These are phyloP conservation scores for Pestalotiopsis sp. DNA, from an alignment of 2,329 filamentous ascomycete species.

Conservation along the genomic window DNA sequence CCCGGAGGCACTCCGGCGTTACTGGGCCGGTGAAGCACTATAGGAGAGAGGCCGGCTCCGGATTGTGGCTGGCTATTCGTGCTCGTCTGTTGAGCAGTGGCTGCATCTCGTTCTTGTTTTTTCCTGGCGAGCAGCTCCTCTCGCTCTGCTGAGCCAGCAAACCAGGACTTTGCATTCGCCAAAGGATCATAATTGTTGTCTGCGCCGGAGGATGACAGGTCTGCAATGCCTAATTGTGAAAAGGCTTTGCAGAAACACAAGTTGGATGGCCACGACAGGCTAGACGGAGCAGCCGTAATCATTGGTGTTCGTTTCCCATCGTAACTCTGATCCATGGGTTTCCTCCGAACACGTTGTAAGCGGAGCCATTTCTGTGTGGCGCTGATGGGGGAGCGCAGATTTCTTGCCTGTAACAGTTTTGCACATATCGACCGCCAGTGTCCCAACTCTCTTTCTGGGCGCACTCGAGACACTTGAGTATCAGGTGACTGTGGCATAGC, in stretches of 20 bases:
- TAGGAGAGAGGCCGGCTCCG: constrained; percentile 54
- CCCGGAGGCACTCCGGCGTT: constrained; percentile 46
- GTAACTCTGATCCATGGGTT: constrained; percentile 41
- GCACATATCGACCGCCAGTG: constrained; percentile 55
- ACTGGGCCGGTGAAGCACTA: constrained; percentile 52
- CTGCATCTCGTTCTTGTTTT: constrained; percentile 51
- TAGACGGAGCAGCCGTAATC: constrained; percentile 37
- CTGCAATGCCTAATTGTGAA: constrained; percentile 42
- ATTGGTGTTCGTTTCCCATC: constrained; percentile 45
- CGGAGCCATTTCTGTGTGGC: constrained; percentile 51
- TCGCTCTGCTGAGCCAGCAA: constrained; percentile 44
- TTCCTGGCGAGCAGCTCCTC: constrained; percentile 51
- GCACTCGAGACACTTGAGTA: constrained; percentile 49
- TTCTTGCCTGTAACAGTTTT: constrained; percentile 52
- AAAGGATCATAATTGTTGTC: constrained; percentile 53
- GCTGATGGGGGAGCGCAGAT: constrained; percentile 46
- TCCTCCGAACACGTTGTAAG: constrained; percentile 50
- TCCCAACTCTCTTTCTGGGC: constrained; percentile 42
- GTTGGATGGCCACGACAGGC: constrained; percentile 56
- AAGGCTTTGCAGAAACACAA: constrained; percentile 56
- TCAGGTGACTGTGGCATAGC: constrained; percentile 55
- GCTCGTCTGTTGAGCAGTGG: constrained; percentile 43
- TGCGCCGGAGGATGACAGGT: constrained; percentile 36
- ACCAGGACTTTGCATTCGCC: constrained; percentile 52
- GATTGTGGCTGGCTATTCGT: constrained; percentile 44